A percentile compares a stretch with the other conserved stretches of the same genome.
Evolutionary conservation across 129 eudicot genomes (phyloP).

Genomic region (Calendula officinalis): DNA sequence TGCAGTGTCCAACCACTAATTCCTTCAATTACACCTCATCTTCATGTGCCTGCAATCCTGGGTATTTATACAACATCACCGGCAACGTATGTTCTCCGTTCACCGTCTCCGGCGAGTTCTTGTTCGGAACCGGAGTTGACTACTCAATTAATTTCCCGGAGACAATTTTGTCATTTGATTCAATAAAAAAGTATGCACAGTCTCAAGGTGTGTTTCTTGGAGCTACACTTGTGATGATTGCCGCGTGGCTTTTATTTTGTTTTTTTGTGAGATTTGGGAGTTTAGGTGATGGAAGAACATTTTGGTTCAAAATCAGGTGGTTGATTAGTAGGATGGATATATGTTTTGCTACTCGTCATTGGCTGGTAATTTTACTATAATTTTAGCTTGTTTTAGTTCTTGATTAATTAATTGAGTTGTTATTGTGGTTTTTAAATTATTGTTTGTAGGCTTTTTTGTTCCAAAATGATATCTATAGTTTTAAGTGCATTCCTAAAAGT

Average conservation of each 20-base stretch:
- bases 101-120: constrained; percentile 23
- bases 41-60: constrained; percentile 72
- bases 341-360: constrained; percentile 75
- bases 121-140: constrained; percentile 55
- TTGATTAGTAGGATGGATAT: constrained; percentile 88
- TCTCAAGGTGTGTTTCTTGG: constrained; percentile 80
- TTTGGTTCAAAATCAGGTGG: constrained; percentile 82
- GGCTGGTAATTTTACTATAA: constrained; percentile 48
- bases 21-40: constrained; percentile 56
- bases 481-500: too few relatives aligned
- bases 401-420: constrained; percentile 13
- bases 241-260: constrained; percentile 63
- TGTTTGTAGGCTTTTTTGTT: background rate
- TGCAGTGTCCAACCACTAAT: constrained; percentile 32
- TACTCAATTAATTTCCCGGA: constrained; percentile 51
- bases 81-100: constrained; percentile 40
- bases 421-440: background rate
- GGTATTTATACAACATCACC: constrained; percentile 54
- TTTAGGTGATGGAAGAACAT: constrained; percentile 63
- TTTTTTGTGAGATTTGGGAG: constrained; percentile 46
- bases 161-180: constrained; percentile 61
- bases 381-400: constrained; percentile 11
- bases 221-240: constrained; percentile 58
- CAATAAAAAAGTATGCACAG: constrained; percentile 63
- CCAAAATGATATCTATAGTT: background rate